Evolutionary conservation across 2,329 filamentous ascomycete species (phyloP), one percentile per base, ranked within the genome.

Genomic region (Lizonia empirigonia): DNA sequence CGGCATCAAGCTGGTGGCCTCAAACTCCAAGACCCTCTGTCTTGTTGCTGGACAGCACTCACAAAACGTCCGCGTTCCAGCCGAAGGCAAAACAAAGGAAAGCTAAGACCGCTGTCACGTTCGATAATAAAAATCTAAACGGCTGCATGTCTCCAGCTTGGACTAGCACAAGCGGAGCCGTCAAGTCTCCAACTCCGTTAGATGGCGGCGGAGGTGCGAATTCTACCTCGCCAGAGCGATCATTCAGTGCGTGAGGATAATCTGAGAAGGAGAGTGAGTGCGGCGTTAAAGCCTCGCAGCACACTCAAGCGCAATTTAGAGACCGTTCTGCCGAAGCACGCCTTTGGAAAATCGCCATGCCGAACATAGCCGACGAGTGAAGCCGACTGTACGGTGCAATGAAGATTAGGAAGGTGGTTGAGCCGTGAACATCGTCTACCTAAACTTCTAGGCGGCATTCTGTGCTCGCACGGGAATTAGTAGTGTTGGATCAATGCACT

Each of bases 1-100:
- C 53, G 7, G 52, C 50, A 7, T 55, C 60, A 27, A 60, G 50
- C 36, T 56, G 54, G 37, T 60, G 49, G 60, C 48, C 56, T 2
- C 55, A 61, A 19, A 50, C 18, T 3, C 49, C 54, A 2, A 54
- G 49, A 8, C 33, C 34, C 18, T 53, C 33, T 3, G 20, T 42
- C 9, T 12, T 41, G 3, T 44, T 51, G 13, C 36, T 47, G 3
- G 40, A 18, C 2, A 49, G 26, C 29, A 53, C 54, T 2, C 40
- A 53, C 10, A 56, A 44, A 10, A 53, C 50, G 18, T 53, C 44
- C 7, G 50, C 50, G 2, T 48, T 53, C 19, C 50, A 53, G 16
- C 39, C 50, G 0, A 40, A 42, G n/a, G 22, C 18, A 4, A 39
- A 19, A 9, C 22, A 18, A n/a, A 24, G 6, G 36, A 32, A 35